A percentile compares a stretch with the other conserved stretches of the same genome.
These are phyloP conservation scores for Hemisphaericaspora nanyangensis DNA, from an alignment of 805 yeast species.

Conservation along the genomic window DNA sequence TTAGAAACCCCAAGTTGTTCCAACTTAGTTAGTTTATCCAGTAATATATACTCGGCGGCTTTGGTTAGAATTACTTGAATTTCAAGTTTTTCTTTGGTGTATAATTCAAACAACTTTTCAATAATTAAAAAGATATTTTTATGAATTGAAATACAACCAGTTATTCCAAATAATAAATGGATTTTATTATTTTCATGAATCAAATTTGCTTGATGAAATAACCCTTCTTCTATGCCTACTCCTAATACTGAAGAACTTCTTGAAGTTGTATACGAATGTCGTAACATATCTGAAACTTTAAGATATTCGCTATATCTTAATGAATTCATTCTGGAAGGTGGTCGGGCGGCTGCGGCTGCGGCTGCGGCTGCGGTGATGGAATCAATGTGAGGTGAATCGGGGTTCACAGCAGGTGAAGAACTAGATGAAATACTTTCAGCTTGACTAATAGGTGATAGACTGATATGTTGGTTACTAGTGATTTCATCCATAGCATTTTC, in stretches of 20 bases:
- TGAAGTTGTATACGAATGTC: constrained; percentile 7
- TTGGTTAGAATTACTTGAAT: constrained; percentile 24
- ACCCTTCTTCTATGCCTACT: not conserved
- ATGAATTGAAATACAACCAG: constrained; percentile 21
- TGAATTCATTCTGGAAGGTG: constrained; percentile 8
- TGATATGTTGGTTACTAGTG: not conserved
- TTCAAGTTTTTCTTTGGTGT: constrained; percentile 16
- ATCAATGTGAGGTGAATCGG: not conserved
- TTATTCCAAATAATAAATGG: constrained; percentile 22
- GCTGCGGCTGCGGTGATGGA: not conserved
- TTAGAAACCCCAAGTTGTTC: constrained; percentile 18
- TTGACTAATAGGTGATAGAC: not conserved
- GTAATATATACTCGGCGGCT: constrained; percentile 18
- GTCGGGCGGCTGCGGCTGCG: not conserved
- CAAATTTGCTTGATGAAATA: constrained; percentile 6
- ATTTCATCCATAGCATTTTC: constrained; percentile 4
- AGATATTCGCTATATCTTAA: constrained; percentile 9
- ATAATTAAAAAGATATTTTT: constrained; percentile 19
- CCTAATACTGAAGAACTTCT: not conserved
- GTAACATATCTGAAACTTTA: constrained; percentile 9
- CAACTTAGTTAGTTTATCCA: constrained; percentile 17
- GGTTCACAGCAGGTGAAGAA: constrained; percentile 4
- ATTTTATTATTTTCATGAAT: constrained; percentile 10
- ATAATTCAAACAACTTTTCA: constrained; percentile 21
- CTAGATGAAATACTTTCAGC: constrained; percentile 1